Conservation (phyloP, 2,329 filamentous ascomycete genomes). For the Trichoderma sp. region DNA sequence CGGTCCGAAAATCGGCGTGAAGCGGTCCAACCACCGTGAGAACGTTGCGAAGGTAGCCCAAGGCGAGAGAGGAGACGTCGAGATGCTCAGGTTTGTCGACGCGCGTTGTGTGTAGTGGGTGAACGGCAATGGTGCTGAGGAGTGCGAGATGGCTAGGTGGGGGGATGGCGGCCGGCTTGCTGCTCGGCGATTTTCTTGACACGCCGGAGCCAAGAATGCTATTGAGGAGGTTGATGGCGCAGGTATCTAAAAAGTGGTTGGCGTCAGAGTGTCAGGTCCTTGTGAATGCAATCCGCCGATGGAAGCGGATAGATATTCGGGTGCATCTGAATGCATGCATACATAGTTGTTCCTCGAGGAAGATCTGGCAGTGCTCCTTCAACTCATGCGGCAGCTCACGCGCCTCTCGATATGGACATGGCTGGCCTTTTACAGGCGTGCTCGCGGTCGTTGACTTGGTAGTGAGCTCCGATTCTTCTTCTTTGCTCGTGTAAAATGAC, state of each 20-base stretch:
- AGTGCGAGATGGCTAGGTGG: conserved; percentile 72
- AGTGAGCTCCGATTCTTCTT: conserved; percentile 24
- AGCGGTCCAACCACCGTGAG: conserved; percentile 64
- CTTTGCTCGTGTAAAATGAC: conserved; percentile 35
- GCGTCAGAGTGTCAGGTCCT: not conserved
- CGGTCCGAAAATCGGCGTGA: conserved; percentile 65
- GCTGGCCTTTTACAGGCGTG: conserved; percentile 32
- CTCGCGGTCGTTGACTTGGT: conserved; percentile 37
- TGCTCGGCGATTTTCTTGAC: conserved; percentile 28
- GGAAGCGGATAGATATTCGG: not conserved
- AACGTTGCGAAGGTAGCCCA: conserved; percentile 68
- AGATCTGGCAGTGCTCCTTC: conserved; percentile 64
- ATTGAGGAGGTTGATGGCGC: conserved; percentile 61
- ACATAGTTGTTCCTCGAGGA: conserved; percentile 74
- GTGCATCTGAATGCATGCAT: conserved; percentile 27
- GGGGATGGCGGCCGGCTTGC: conserved; percentile 58
- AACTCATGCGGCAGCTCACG: conserved; percentile 60
- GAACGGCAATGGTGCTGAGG: conserved; percentile 76
- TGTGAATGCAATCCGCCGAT: not conserved
- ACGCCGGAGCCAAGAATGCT: conserved; percentile 58
- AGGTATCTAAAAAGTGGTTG: conserved; percentile 33
- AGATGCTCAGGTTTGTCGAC: conserved; percentile 58
- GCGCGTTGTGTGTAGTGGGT: conserved; percentile 75
- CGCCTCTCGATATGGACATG: conserved; percentile 50
- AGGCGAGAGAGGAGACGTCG: conserved; percentile 62